phyloP scores from a whole-genome alignment of 495 filamentous ascomycete species.

The Penicillium cosmopolitanum region DNA sequence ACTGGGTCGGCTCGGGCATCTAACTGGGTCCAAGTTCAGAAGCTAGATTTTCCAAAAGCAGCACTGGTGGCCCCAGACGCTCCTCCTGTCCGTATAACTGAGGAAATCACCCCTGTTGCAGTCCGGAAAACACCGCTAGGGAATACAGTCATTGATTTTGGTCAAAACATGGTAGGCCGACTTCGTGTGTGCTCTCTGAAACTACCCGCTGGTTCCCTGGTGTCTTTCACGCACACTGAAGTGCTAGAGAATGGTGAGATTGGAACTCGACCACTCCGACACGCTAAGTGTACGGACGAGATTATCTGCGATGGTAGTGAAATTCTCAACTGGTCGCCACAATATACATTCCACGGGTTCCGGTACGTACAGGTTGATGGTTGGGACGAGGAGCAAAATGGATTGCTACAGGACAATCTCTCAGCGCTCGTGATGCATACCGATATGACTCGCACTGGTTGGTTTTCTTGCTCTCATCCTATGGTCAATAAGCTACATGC shows the following conservation, averaged over 20 bases:
- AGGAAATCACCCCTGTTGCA: constrained; percentile 33
- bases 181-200: constrained; percentile 34
- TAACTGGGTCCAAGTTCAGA: constrained; percentile 19
- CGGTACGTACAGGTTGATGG: constrained; percentile 54
- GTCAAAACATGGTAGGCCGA: constrained; percentile 55
- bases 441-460: constrained; percentile 52
- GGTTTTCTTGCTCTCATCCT: constrained; percentile 49
- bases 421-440: constrained; percentile 53
- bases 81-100: constrained; percentile 39
- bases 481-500: constrained; percentile 53
- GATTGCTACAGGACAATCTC: constrained; percentile 31
- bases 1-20: constrained; percentile 13
- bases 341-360: constrained; percentile 60
- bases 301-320: constrained; percentile 28
- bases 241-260: constrained; percentile 55
- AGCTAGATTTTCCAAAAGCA: constrained; percentile 25
- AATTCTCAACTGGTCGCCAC: constrained; percentile 33
- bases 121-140: constrained; percentile 39
- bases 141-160: constrained; percentile 52
- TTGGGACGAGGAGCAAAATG: constrained; percentile 36
- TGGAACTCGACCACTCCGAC: constrained; percentile 47
- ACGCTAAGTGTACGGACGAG: constrained; percentile 42
- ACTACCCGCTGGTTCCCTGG: constrained; percentile 30
- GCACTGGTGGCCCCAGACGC: constrained; percentile 40
- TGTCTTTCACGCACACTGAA: constrained; percentile 48